Evolutionary conservation across 495 filamentous ascomycete species (phyloP).

Genomic region (Annulohypoxylon stygium): DNA sequence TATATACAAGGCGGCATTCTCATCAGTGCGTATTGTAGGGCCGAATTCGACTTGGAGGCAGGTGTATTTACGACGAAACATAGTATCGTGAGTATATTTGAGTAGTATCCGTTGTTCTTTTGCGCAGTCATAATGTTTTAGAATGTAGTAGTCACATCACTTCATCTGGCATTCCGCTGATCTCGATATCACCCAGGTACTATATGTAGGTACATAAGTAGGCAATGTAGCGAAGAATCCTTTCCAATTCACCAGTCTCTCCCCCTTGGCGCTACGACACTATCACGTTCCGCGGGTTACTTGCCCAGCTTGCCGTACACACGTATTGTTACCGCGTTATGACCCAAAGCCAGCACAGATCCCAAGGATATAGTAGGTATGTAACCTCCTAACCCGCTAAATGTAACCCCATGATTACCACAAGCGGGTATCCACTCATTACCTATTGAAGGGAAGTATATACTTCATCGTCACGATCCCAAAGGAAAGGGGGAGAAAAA

Average conservation of each 20-base stretch:
- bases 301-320: conserved; percentile 28
- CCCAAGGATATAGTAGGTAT: conserved; percentile 11
- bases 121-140: conserved; percentile 40
- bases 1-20: conserved; percentile 2
- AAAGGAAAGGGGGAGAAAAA: neutral
- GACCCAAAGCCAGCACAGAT: conserved; percentile 21
- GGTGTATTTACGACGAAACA: conserved; percentile 24
- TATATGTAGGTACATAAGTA: conserved; percentile 32
- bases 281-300: conserved; percentile 43
- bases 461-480: conserved; percentile 13
- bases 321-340: conserved; percentile 32
- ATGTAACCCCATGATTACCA: conserved; percentile 35
- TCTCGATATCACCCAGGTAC: conserved; percentile 41
- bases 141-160: conserved; percentile 45
- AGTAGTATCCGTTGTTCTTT: conserved; percentile 22
- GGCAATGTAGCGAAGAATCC: conserved; percentile 14
- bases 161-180: conserved; percentile 45
- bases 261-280: conserved; percentile 44
- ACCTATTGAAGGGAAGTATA: neutral
- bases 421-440: conserved; percentile 17
- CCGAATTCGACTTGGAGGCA: conserved; percentile 26
- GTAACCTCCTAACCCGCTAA: conserved; percentile 25
- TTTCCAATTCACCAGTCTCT: conserved; percentile 32
- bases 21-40: conserved; percentile 36
- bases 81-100: conserved; percentile 19